Evolutionary conservation across 2,329 filamentous ascomycete species (phyloP).

Genomic region (Fusarium udum): DNA sequence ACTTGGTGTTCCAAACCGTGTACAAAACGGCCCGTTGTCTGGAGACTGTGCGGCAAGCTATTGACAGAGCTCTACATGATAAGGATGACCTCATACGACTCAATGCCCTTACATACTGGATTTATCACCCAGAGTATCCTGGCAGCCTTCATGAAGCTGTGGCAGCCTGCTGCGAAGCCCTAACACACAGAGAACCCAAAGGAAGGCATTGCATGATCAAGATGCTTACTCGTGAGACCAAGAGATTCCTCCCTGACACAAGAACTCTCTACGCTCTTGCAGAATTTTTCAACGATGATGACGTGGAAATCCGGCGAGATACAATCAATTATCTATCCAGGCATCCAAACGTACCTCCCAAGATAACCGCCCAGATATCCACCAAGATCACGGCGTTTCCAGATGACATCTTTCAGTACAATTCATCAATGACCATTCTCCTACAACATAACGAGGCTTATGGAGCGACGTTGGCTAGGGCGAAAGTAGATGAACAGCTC

Average conservation of each 20-base stretch:
- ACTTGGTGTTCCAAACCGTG: not conserved
- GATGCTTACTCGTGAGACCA: not conserved
- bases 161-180: not conserved
- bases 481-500: not conserved
- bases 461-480: not conserved
- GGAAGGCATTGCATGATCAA: not conserved
- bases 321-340: not conserved
- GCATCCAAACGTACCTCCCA: not conserved
- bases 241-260: not conserved
- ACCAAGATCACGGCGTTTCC: not conserved
- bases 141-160: not conserved
- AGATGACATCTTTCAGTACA: not conserved
- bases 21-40: not conserved
- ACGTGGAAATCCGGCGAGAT: not conserved
- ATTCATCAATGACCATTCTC: not conserved
- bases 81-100: not conserved
- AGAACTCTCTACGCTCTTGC: not conserved
- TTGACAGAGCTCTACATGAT: not conserved
- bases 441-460: not conserved
- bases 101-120: not conserved
- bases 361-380: not conserved
- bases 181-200: not conserved
- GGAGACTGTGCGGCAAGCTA: not conserved
- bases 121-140: not conserved
- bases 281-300: not conserved